A percentile compares a stretch with the other conserved stretches of the same genome.
phyloP scores from a whole-genome alignment of 1,284 basidiomycete genomes.

The Ceratobasidium theobromae region DNA sequence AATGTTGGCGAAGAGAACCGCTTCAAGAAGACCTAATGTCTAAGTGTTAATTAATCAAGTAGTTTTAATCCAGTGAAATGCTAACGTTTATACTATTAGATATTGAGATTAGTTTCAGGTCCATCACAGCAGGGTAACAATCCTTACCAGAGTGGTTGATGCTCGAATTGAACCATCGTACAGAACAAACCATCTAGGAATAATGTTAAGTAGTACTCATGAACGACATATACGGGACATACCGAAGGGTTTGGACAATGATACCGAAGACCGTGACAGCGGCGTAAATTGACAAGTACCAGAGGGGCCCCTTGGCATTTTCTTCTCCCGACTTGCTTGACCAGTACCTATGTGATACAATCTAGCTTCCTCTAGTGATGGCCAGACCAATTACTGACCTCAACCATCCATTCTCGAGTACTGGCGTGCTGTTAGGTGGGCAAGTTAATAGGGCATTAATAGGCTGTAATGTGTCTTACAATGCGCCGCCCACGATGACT shows the following conservation, averaged over 20 bases:
- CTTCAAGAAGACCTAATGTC: slow-evolving; percentile 65
- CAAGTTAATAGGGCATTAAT: background rate
- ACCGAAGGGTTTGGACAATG: slow-evolving; percentile 64
- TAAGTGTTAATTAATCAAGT: background rate
- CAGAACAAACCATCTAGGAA: slow-evolving; percentile 38
- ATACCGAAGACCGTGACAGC: slow-evolving; percentile 49
- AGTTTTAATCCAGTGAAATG: background rate
- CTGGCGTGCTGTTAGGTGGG: slow-evolving; percentile 69
- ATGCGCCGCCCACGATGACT: slow-evolving; percentile 48
- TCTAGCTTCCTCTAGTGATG: background rate
- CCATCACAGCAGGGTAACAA: slow-evolving; percentile 10
- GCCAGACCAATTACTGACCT: slow-evolving; percentile 48
- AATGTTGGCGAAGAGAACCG: slow-evolving; percentile 86
- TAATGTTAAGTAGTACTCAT: background rate
- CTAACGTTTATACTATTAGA: slow-evolving; percentile 25
- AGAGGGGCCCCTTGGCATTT: slow-evolving; percentile 56
- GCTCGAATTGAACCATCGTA: slow-evolving; percentile 71
- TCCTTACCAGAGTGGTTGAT: slow-evolving; percentile 54
- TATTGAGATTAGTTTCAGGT: slow-evolving; percentile 18
- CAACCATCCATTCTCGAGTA: slow-evolving; percentile 83
- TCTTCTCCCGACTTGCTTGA: slow-evolving; percentile 51
- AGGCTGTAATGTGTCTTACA: background rate
- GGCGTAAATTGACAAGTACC: slow-evolving; percentile 80
- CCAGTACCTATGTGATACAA: slow-evolving; percentile 48
- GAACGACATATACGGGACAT: slow-evolving; percentile 62